phyloP scores from a whole-genome alignment of 805 yeast genomes.

The Wickerhamia fluorescens region DNA sequence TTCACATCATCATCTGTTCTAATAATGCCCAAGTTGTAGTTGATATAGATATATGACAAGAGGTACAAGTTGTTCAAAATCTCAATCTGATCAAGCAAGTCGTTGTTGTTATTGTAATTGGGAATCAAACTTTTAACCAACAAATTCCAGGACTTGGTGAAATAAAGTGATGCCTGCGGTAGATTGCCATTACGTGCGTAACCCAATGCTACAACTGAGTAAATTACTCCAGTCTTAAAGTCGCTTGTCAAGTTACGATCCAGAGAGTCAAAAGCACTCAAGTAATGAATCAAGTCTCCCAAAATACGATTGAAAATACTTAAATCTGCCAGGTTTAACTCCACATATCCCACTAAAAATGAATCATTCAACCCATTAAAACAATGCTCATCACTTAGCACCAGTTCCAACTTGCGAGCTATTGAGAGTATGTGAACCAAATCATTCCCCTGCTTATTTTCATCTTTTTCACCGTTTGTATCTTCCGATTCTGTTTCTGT shows the following conservation, averaged over 20 bases:
- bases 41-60: constrained; percentile 36
- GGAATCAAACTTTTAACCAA: constrained; percentile 29
- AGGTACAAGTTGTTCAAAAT: constrained; percentile 42
- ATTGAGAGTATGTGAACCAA: constrained; percentile 23
- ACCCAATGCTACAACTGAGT: constrained; percentile 41
- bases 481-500: no score
- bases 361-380: constrained; percentile 15
- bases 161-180: constrained; percentile 28
- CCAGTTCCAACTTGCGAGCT: constrained; percentile 17
- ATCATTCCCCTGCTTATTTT: constrained; percentile 9
- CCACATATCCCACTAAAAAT: constrained; percentile 27
- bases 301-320: constrained; percentile 14
- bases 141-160: constrained; percentile 42
- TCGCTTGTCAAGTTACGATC: constrained; percentile 14
- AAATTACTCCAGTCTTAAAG: constrained; percentile 34
- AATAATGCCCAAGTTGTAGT: constrained; percentile 23
- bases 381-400: constrained; percentile 8
- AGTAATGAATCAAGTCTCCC: constrained; percentile 15
- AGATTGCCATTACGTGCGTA: constrained; percentile 18
- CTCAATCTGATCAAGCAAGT: constrained; percentile 23
- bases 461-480: constrained; percentile 1
- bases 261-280: constrained; percentile 10
- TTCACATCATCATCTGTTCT: no score
- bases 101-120: constrained; percentile 22
- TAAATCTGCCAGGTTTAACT: constrained; percentile 9